These are phyloP conservation scores for Candida chauliodis DNA, from an alignment of 805 yeast species.

Conservation along the genomic window DNA sequence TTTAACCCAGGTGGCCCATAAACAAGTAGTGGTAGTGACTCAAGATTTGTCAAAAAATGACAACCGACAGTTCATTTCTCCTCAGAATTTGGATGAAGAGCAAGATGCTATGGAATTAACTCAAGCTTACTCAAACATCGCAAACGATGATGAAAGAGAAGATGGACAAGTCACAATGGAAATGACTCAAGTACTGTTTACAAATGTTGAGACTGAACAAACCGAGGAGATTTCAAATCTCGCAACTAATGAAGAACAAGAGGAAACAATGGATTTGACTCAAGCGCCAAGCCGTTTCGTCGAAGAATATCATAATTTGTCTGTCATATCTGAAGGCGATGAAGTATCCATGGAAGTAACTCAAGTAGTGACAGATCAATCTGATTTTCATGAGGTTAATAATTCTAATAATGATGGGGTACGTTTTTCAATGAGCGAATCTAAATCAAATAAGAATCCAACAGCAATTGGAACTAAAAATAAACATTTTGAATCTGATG, in stretches of 20 bases:
- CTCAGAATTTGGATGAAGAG: conserved; percentile 2
- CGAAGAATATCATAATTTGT: conserved; percentile 1
- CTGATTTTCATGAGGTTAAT: neutral
- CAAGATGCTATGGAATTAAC: too few relatives aligned
- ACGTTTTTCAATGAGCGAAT: neutral
- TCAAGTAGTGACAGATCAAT: neutral
- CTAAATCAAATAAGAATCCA: neutral
- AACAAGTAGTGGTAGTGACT: too few relatives aligned
- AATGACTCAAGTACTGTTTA: conserved; percentile 8
- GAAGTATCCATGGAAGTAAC: conserved; percentile 7
- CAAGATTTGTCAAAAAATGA: too few relatives aligned
- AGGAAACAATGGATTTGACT: conserved; percentile 1
- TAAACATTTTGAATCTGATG: neutral
- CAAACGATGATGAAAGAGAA: conserved; percentile 20
- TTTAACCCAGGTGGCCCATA: neutral
- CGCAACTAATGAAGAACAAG: conserved; percentile 5
- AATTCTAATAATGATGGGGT: neutral
- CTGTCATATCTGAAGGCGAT: conserved; percentile 5
- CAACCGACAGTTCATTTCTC: too few relatives aligned
- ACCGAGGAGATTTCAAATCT: neutral
- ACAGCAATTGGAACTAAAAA: neutral
- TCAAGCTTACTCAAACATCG: too few relatives aligned
- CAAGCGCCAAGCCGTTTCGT: neutral
- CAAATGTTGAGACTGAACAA: too few relatives aligned
- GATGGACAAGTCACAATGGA: conserved; percentile 11